phyloP scores from a whole-genome alignment of 2,329 filamentous ascomycete species.

The Diaporthe capsici region DNA sequence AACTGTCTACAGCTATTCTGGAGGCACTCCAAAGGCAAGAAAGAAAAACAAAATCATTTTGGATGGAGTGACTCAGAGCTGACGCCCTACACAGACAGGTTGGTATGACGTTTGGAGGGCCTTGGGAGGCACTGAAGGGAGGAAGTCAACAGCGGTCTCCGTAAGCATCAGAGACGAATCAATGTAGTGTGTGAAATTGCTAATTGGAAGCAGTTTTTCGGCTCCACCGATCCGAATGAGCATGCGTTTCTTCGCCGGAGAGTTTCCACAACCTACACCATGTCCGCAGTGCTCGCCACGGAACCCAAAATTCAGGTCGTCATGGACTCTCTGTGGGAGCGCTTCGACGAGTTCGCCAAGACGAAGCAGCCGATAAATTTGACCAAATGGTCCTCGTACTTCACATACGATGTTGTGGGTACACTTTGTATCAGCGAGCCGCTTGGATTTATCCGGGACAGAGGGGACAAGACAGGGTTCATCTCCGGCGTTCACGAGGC shows the following conservation, averaged over 20 bases:
- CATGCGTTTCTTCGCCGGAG: conserved; percentile 11
- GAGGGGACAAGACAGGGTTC: neutral
- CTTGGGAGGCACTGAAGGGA: neutral
- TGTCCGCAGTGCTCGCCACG: neutral
- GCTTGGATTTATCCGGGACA: neutral
- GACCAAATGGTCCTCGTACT: conserved; percentile 10
- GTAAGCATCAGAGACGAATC: neutral
- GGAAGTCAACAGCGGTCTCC: conserved; percentile 5
- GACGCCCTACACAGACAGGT: neutral
- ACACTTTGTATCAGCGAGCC: conserved; percentile 10
- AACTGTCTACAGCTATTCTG: conserved; percentile 10
- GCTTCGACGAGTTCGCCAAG: neutral
- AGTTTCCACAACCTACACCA: neutral
- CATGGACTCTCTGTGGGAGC: neutral
- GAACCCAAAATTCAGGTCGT: neutral
- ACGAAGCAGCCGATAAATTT: neutral
- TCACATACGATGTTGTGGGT: neutral
- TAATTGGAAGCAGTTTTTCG: neutral
- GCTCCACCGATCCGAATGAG: conserved; percentile 1
- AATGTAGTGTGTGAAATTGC: neutral
- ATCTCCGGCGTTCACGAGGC: neutral
- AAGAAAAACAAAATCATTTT: too few relatives aligned
- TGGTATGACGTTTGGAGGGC: conserved; percentile 8
- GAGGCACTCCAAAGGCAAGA: conserved; percentile 8
- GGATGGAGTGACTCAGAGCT: neutral